Conservation (phyloP, 1,284 basidiomycete species). For the Ceratobasidium sp. region DNA sequence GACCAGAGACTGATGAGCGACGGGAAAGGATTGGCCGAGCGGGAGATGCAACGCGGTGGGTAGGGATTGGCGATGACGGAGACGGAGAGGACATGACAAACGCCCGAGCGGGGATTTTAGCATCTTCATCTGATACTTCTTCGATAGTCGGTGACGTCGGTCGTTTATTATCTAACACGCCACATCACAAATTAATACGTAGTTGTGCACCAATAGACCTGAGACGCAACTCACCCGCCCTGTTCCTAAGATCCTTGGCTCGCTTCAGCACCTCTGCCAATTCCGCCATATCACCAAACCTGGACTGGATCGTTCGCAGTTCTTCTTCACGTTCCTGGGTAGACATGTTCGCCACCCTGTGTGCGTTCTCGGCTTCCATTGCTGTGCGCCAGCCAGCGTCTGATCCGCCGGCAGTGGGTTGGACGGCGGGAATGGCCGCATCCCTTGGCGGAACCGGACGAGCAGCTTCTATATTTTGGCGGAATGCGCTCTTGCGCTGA, state of each 20-base stretch:
- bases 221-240: conserved; percentile 42
- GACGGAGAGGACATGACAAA: not conserved
- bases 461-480: conserved; percentile 37
- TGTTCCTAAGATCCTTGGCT: conserved; percentile 58
- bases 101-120: not conserved
- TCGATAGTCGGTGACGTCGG: conserved; percentile 20
- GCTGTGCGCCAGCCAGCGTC: conserved; percentile 54
- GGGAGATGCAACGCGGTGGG: conserved; percentile 20
- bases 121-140: conserved; percentile 35
- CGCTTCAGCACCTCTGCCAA: conserved; percentile 65
- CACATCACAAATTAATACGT: conserved; percentile 31
- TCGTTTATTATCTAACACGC: conserved; percentile 6
- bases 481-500: conserved; percentile 41
- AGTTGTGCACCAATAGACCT: conserved; percentile 15
- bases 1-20: conserved; percentile 39
- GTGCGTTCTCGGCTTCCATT: conserved; percentile 62
- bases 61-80: not conserved
- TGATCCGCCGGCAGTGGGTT: not conserved
- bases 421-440: conserved; percentile 17
- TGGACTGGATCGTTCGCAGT: conserved; percentile 66
- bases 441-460: conserved; percentile 13
- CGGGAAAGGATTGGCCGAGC: conserved; percentile 4
- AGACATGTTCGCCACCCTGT: conserved; percentile 63
- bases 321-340: conserved; percentile 65
- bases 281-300: conserved; percentile 71